These are phyloP conservation scores for Ophiocordyceps camponoti-rufipedis DNA, from an alignment of 2,329 filamentous ascomycete genomes.

Conservation along the genomic window DNA sequence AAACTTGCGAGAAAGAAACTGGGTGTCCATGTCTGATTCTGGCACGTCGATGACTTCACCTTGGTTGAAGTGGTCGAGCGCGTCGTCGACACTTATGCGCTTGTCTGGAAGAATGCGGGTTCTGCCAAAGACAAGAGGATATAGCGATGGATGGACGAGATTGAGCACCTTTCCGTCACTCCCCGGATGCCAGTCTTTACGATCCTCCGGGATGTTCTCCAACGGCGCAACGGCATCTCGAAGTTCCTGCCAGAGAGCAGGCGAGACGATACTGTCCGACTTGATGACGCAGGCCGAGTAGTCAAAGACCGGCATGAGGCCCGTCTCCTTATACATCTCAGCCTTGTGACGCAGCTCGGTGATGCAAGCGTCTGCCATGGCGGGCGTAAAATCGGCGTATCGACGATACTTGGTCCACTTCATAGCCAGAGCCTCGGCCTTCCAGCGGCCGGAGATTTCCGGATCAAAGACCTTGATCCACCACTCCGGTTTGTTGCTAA, in stretches of 20 bases:
- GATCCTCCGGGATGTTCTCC: constrained; percentile 27
- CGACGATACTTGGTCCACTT: constrained; percentile 9
- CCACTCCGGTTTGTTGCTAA: constrained; percentile 17
- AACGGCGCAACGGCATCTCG: constrained; percentile 23
- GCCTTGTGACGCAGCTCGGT: constrained; percentile 15
- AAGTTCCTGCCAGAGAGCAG: constrained; percentile 17
- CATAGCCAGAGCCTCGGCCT: constrained; percentile 10
- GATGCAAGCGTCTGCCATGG: constrained; percentile 14
- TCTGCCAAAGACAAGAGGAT: constrained; percentile 35
- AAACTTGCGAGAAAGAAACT: constrained; percentile 6
- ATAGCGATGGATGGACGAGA: constrained; percentile 46
- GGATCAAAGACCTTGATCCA: constrained; percentile 13
- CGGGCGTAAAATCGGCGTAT: constrained; percentile 10
- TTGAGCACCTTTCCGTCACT: constrained; percentile 39
- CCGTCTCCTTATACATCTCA: constrained; percentile 12
- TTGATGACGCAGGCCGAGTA: constrained; percentile 14
- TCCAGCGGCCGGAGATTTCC: constrained; percentile 11
- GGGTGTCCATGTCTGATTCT: background rate
- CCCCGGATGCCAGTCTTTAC: constrained; percentile 43
- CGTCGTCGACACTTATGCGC: constrained; percentile 17
- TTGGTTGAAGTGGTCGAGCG: constrained; percentile 15
- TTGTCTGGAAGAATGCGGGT: constrained; percentile 15
- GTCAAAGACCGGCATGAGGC: constrained; percentile 16
- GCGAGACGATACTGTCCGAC: constrained; percentile 12
- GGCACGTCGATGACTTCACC: constrained; percentile 11